A percentile compares a stretch with the other conserved stretches of the same genome.
These are phyloP conservation scores for Rhodosporidiobolus sp. DNA, from an alignment of 768 basidiomycete species.

Conservation along the genomic window DNA sequence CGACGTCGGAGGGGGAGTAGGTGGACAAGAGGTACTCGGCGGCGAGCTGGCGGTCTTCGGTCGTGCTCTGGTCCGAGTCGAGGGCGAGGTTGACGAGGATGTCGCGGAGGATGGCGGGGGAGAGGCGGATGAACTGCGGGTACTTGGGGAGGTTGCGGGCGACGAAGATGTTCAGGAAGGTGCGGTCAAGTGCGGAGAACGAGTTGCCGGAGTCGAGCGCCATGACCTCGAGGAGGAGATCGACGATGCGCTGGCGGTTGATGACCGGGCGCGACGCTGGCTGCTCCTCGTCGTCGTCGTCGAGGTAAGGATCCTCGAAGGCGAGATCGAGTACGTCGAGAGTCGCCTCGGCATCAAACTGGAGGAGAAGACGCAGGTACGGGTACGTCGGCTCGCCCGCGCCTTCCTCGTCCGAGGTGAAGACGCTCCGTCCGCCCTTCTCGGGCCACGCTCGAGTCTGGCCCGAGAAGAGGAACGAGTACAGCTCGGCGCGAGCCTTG, in stretches of 20 bases:
- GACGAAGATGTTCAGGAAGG: slow-evolving; percentile 90
- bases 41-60: slow-evolving; percentile 92
- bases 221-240: slow-evolving; percentile 74
- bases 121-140: slow-evolving; percentile 72
- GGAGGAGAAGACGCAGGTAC: slow-evolving; percentile 75
- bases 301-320: slow-evolving; percentile 88
- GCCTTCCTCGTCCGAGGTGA: slow-evolving; percentile 72
- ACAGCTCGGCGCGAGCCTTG: slow-evolving; percentile 69
- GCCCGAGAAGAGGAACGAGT: slow-evolving; percentile 79
- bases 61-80: slow-evolving; percentile 70
- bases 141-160: slow-evolving; percentile 97
- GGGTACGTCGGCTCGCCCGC: slow-evolving; percentile 82
- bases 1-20: slow-evolving; percentile 64
- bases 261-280: background rate
- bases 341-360: slow-evolving; percentile 88
- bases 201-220: slow-evolving; percentile 14
- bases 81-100: slow-evolving; percentile 74
- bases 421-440: slow-evolving; percentile 63
- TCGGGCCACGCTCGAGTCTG: slow-evolving; percentile 73
- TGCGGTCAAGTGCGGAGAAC: slow-evolving; percentile 62
- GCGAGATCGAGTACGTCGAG: slow-evolving; percentile 90
- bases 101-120: slow-evolving; percentile 65
- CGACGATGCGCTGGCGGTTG: slow-evolving; percentile 70
- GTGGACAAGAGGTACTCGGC: slow-evolving; percentile 87
- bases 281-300: slow-evolving; percentile 57